Evolutionary conservation across 345 rosid genomes (phyloP), one percentile per base, ranked within the genome.

Genomic region (Eucalyptus victrix): DNA sequence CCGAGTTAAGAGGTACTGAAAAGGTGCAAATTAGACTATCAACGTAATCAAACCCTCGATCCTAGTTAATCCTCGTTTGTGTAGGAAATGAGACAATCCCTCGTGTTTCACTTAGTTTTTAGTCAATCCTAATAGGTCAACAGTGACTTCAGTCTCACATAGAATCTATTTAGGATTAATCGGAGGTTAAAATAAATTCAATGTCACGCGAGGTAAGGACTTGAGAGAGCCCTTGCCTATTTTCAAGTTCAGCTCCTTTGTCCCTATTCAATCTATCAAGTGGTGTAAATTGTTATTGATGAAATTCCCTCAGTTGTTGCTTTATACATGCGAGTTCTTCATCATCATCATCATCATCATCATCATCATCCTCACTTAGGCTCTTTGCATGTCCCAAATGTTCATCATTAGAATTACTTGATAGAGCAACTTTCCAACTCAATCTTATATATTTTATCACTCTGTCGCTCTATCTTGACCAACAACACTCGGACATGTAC

Each of bases 101-200:
- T 0, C 3, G 0, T 56, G 21, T 56, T 56, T 56, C 30, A 56
- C 14, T 56, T 56, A 9, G 6, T 56, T 56, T 56, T 26, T 56
- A 56, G 14, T 2, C 14, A 24, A 56, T 56, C 1, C 3, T 23
- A 56, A 9, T 24, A 56, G 30, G 30, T 26, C 10, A 23, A 3
- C 2, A 2, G 3, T 1, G 3, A 23, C 13, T 53, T 53, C 0
- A 1, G 3, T 56, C 6, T 56, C 30, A 56, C 30, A 56, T 23
- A 56, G 1, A 56, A 24, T 24, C 30, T 4, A 23, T 56, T 9
- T 56, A 56, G 13, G 3, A 24, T 24, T 24, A 56, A 56, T 56
- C 2, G 13, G 0, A 56, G 0, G 30, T 56, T 6, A 56, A 56
- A 56, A 24, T 56, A 0, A 56, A 56, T 56, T 10, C 30, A 56